These are phyloP conservation scores for Myriosclerotinia curreyana DNA, from an alignment of 2,329 filamentous ascomycete genomes.

Conservation along the genomic window DNA sequence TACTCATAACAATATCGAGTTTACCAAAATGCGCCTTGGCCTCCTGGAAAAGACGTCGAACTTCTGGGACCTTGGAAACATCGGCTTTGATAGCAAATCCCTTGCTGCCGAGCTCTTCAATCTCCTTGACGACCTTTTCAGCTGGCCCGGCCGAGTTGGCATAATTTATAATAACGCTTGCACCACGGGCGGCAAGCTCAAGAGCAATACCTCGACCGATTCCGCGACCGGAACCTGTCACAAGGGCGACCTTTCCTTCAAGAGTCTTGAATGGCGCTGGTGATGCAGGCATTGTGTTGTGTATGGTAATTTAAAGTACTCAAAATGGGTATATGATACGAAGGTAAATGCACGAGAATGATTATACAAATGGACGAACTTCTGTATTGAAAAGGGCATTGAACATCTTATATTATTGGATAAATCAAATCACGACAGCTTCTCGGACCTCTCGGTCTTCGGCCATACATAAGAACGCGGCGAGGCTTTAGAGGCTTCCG, in stretches of 20 bases:
- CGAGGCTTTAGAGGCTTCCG: conserved; percentile 17
- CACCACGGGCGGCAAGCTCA: conserved; percentile 43
- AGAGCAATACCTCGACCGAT: conserved; percentile 56
- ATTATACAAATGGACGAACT: neutral
- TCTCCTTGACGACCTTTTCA: conserved; percentile 53
- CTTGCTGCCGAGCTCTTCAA: conserved; percentile 50
- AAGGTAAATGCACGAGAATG: neutral
- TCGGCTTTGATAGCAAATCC: conserved; percentile 57
- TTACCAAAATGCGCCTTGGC: conserved; percentile 33
- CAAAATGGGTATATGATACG: conserved; percentile 9
- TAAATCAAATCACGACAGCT: conserved; percentile 3
- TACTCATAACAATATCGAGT: conserved; percentile 37
- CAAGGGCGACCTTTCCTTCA: conserved; percentile 68
- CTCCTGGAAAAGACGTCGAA: conserved; percentile 32
- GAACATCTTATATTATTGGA: conserved; percentile 19
- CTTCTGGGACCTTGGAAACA: conserved; percentile 49
- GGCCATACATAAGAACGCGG: conserved; percentile 18
- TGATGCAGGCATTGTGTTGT: conserved; percentile 8
- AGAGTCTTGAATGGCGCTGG: conserved; percentile 22
- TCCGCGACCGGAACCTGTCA: conserved; percentile 79
- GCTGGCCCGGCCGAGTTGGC: conserved; percentile 53
- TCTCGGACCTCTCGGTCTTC: conserved; percentile 21
- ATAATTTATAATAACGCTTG: conserved; percentile 58
- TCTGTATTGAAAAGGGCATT: neutral
- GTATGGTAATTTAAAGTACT: neutral